Base-by-base conservation (phyloP, 2,329 filamentous ascomycete species). In the Fusarium clavum region DNA sequence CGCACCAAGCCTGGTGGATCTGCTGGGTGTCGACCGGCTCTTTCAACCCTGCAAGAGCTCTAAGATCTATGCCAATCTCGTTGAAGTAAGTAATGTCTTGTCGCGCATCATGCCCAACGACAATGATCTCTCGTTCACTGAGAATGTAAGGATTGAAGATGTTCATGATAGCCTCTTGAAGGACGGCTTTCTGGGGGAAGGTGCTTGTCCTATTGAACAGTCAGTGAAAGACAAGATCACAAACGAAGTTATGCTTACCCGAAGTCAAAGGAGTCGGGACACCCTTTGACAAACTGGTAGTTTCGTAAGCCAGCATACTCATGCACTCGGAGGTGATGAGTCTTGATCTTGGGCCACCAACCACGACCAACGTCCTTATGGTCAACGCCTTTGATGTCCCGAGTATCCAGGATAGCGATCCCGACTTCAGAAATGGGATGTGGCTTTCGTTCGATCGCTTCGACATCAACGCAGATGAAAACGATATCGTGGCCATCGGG, bases 371-470 rank as follows among this genome's bases (percentile, higher is more conserved):
- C 79, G 4, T 81, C 73, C 1, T 92, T 92, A 5, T 92, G 92
- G 0, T 87, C 74, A 1, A 89, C 66, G 10, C 78, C 81, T 2
- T 80, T 73, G 24, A 94, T 76, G 40, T 86, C 79, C 7, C 79
- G 73, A 1, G 92, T 94, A 77, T 98, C 94, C 0, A 98, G 83
- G 5, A 91, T 90, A 2, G 93, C 91, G 43, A 99, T 84, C 1
- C 96, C 96, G 41, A 99, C 85, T 79, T 99, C 96, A 0, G 94
- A 97, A 62, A 98, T 86, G 14, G 87, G 83, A 34, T 85, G 82
- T 14, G 89, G 87, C 46, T 87, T 83, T 24, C 81, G 80, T 78
- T 99, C 96, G 61, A 90, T 93, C 2, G 91, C 90, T 79, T 99
- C 96, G 32, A 96, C 83, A 73, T 99, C 96, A 46, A 98, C 84